These are phyloP conservation scores for Knufia fluminis DNA, from an alignment of 2,329 filamentous ascomycete species.

Conservation along the genomic window DNA sequence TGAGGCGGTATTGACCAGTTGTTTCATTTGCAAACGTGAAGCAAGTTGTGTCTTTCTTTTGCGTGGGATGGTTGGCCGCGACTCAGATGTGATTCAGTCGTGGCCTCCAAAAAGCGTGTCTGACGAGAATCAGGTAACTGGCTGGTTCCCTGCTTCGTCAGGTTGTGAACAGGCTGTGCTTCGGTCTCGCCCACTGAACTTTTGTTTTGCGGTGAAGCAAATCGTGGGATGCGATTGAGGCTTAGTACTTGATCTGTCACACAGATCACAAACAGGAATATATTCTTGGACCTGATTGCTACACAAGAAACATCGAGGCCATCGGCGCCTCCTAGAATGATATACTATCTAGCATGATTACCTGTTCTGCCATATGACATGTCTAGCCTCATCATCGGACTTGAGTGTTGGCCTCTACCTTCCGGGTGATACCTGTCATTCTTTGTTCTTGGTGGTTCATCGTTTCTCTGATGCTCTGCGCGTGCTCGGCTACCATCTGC, in stretches of 20 bases:
- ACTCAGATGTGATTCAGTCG: neutral
- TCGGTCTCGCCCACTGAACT: neutral
- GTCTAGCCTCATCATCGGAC: no score
- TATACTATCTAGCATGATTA: no score
- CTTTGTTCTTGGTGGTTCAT: no score
- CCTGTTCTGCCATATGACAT: no score
- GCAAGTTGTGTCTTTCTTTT: neutral
- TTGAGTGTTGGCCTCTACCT: no score
- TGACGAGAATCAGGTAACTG: neutral
- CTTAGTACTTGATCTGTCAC: constrained; percentile 2
- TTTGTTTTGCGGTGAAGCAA: neutral
- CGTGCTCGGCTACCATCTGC: no score
- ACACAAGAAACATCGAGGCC: neutral
- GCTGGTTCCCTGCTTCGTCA: neutral
- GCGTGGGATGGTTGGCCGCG: constrained; percentile 8
- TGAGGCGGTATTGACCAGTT: constrained; percentile 1
- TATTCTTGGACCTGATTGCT: neutral
- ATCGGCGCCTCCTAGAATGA: neutral
- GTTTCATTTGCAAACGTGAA: constrained; percentile 4
- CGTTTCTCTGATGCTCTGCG: no score
- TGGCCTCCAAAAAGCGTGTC: neutral
- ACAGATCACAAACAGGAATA: constrained; percentile 6
- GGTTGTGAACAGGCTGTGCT: neutral
- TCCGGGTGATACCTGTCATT: no score
- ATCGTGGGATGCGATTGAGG: constrained; percentile 1